Conservation (phyloP, 495 filamentous ascomycete genomes). For the Cercophora scortea region DNA sequence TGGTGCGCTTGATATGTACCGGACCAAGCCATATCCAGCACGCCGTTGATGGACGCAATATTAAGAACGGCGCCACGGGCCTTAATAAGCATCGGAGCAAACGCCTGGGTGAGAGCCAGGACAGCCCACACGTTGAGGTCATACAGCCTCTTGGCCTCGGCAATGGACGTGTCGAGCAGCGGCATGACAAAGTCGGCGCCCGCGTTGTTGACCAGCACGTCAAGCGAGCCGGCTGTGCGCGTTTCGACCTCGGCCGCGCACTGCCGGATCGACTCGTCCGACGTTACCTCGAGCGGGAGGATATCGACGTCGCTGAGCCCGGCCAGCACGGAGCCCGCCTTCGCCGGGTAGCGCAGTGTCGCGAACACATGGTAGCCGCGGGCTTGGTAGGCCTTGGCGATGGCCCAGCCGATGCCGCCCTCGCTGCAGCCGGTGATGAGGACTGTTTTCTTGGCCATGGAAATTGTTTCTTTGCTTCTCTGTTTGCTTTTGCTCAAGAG, state of each 20-base stretch:
- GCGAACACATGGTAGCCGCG: slow-evolving; percentile 49
- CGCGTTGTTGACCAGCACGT: slow-evolving; percentile 50
- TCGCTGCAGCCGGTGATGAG: slow-evolving; percentile 43
- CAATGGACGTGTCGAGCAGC: slow-evolving; percentile 38
- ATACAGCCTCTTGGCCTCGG: slow-evolving; percentile 35
- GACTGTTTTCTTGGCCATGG: slow-evolving; percentile 1
- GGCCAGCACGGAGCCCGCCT: slow-evolving; percentile 19
- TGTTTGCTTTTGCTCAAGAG: not conserved
- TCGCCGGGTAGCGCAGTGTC: slow-evolving; percentile 39
- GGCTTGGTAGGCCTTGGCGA: slow-evolving; percentile 43
- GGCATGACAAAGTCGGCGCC: slow-evolving; percentile 33
- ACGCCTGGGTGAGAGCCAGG: slow-evolving; percentile 44
- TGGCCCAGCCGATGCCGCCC: slow-evolving; percentile 48
- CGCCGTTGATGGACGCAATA: slow-evolving; percentile 32
- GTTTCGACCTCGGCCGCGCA: slow-evolving; percentile 18
- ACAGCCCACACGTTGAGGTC: slow-evolving; percentile 47
- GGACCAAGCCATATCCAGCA: not conserved
- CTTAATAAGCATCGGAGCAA: slow-evolving; percentile 43
- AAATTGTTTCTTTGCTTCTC: not conserved
- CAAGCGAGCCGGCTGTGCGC: slow-evolving; percentile 31
- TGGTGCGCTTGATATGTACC: no score
- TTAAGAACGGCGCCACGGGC: slow-evolving; percentile 40
- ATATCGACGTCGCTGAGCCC: slow-evolving; percentile 33
- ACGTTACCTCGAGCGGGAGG: slow-evolving; percentile 42
- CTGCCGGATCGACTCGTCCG: slow-evolving; percentile 26